Percentiles rank a stretch among this genome's conserved stretches.
Conservation (phyloP, 345 rosid species). For the Euphorbia tirucalli region DNA sequence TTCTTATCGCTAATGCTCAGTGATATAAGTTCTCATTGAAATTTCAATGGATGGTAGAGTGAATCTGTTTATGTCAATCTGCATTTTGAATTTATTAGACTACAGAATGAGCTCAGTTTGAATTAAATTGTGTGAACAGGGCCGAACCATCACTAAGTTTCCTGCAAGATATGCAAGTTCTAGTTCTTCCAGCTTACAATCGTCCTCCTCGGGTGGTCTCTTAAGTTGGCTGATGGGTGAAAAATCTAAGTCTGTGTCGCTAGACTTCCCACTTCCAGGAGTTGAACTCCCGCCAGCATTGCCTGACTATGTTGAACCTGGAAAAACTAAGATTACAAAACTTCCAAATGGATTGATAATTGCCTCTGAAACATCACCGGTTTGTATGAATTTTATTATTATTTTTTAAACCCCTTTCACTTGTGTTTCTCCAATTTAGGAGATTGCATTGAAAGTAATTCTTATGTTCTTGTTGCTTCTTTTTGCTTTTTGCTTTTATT, state of each 20-base stretch:
- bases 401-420: neutral
- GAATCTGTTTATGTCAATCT: neutral
- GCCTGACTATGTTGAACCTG: constrained; percentile 61
- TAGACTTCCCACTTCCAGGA: constrained; percentile 62
- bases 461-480: neutral
- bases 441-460: neutral
- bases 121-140: constrained; percentile 35
- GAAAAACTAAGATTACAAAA: constrained; percentile 51
- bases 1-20: neutral
- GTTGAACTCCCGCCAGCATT: constrained; percentile 52
- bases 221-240: constrained; percentile 73
- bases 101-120: neutral
- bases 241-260: constrained; percentile 38
- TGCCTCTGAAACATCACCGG: constrained; percentile 65
- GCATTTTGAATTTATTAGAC: neutral
- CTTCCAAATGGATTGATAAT: constrained; percentile 75
- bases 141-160: constrained; percentile 36
- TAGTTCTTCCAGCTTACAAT: constrained; percentile 41
- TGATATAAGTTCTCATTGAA: neutral
- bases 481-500: constrained; percentile 22
- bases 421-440: neutral
- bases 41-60: neutral
- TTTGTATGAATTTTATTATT: constrained; percentile 21
- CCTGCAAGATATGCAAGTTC: constrained; percentile 51
- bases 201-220: constrained; percentile 44